Base-by-base conservation (phyloP, 2,329 filamentous ascomycete genomes). In the Cercospora brassicicola region DNA sequence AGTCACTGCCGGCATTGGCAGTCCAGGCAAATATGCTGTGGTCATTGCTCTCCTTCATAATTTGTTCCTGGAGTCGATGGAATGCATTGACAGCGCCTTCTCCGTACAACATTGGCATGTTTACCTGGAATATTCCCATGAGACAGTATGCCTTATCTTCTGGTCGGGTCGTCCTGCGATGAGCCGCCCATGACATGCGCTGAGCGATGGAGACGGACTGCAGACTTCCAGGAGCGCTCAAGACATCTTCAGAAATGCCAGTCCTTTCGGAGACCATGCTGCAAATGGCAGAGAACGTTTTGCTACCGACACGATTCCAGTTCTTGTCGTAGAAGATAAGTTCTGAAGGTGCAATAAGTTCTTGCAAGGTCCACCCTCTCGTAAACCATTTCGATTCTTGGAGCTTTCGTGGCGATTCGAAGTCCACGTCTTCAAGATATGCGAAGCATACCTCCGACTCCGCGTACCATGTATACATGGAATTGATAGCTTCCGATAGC, bases 111-210 rank as follows among this genome's bases (percentile, higher is more conserved):
- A 83, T 70, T 0, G 82, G 78, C 79, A 84, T 82, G 42, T 81
- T 78, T 26, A 84, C 76, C 0, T 75, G 75, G 30, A 84, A 84
- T 0, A 84, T 76, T 0, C 82, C 83, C 3, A 84, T 67, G 0
- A 84, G 72, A 9, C 77, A 82, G 48, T 84, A 84, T 0, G 81
- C 81, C n/a, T 76, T 76, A 45, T 84, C 83, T 57, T 84, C 82
- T 0, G 64, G 4, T 2, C 78, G 64, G 10, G 64, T 72, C 7
- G 71, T 71, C 31, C 53, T 23, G 23, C 71, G 66, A 23, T 18
- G 4, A 10, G 69, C 42, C 11, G 71, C 72, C 71, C 72, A 73
- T 4, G 62, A 64, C 71, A 73, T 73, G 2, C 71, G 64, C 30
- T 70, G 64, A 20, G 72, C 72, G 7, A 73, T 45, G 20, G 69